Conservation (phyloP, 805 yeast species). For the Cyberlindnera mrakii region DNA sequence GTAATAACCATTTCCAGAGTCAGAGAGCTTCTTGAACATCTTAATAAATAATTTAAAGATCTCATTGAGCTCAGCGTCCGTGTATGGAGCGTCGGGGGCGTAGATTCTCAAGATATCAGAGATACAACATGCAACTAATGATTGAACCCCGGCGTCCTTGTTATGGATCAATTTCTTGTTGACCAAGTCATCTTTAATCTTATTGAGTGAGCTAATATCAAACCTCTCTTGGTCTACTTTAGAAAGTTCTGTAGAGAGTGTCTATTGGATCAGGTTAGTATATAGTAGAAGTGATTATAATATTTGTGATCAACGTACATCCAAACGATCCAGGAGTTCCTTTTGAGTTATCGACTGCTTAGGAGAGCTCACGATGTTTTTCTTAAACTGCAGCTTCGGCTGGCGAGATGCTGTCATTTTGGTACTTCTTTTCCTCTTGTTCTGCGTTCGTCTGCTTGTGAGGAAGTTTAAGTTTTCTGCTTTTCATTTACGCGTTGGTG, state of each 20-base stretch:
- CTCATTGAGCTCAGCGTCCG: conserved; percentile 52
- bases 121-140: conserved; percentile 65
- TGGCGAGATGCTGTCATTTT: conserved; percentile 13
- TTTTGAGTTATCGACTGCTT: conserved; percentile 53
- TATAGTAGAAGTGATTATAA: not conserved
- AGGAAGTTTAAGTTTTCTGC: no score
- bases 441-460: no score
- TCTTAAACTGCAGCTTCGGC: conserved; percentile 32
- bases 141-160: conserved; percentile 62
- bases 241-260: conserved; percentile 58
- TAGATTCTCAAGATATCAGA: conserved; percentile 69
- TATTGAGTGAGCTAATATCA: conserved; percentile 39
- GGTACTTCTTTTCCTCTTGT: not conserved
- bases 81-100: conserved; percentile 90
- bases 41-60: conserved; percentile 61
- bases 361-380: conserved; percentile 50
- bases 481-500: not conserved
- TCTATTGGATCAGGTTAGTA: conserved; percentile 21
- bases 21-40: conserved; percentile 53
- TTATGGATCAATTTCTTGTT: conserved; percentile 54
- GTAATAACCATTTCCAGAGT: conserved; percentile 53
- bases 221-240: conserved; percentile 54
- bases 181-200: conserved; percentile 45
- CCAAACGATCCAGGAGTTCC: conserved; percentile 53
- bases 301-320: conserved; percentile 22